Base-by-base conservation (phyloP, 371 early-diverging fungal genomes). In the Haplosporangium sp. region DNA sequence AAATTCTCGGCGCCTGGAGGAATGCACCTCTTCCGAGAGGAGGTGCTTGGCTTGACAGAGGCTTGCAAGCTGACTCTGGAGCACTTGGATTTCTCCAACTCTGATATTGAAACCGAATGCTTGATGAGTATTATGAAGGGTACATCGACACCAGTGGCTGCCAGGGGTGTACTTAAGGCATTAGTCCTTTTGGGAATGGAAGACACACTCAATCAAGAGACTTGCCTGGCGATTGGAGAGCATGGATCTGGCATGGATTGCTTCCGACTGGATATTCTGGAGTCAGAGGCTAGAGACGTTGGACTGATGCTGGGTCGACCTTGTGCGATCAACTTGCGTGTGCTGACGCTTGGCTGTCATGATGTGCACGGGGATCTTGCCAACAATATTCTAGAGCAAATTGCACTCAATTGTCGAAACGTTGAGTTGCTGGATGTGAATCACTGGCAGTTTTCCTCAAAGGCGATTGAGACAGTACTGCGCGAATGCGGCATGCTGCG, bases 201-300 rank as follows among this genome's bases (percentile, higher is more conserved):
- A 48, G 79, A 79, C 43, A 79, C 68, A 12, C 16, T 79, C 56
- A 72, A 79, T 23, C 60, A 64, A 37, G 79, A 72, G 51, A 79
- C 79, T 3, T 79, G 79, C 16, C 52, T 56, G 29, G 79, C 79
- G 2, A 79, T 79, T 53, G 79, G 79, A 8, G 73, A 79, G 21
- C 48, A 72, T 62, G 79, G 62, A 8, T 41, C 61, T 0, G 73
- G 79, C 3, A 47, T 79, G 36, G 73, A 79, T 40, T 79, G 79
- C 47, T 79, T 79, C 69, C 73, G 79, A 8, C 45, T 79, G 46
- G 79, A 79, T 53, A 79, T 79, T 62, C 73, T 79, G 6, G 79
- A 79, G 41, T 72, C 73, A 0, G 79, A 79, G 57, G 79, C 79
- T 29, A 67, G 54, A 46, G 79, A 79, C 50, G 73, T 79, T 36